A percentile compares a stretch with the other conserved stretches of the same genome.
Evolutionary conservation across 371 early-diverging fungal genomes (phyloP).

Genomic region (Mortierella sp.): DNA sequence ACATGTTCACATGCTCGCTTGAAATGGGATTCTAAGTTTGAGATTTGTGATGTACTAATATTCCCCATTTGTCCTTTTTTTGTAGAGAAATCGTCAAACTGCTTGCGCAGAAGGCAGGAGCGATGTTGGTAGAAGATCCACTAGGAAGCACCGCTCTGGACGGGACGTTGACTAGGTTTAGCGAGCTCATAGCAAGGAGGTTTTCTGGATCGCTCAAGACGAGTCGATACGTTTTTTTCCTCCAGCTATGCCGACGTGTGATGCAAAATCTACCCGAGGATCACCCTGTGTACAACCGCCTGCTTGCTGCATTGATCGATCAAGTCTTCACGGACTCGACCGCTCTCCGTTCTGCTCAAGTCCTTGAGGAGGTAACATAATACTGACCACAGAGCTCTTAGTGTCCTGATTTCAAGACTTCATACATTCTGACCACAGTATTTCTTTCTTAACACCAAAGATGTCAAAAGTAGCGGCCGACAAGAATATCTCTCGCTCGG

Average conservation of each 20-base stretch:
- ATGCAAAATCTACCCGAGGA: conserved; percentile 51
- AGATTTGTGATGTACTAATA: background rate
- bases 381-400: no score
- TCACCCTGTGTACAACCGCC: conserved; percentile 20
- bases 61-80: background rate
- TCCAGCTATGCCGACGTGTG: conserved; percentile 26
- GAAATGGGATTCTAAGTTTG: background rate
- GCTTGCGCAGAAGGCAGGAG: conserved; percentile 16
- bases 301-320: conserved; percentile 32
- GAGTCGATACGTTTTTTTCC: conserved; percentile 11
- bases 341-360: conserved; percentile 2
- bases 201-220: background rate
- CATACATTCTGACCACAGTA: background rate
- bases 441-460: background rate
- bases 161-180: conserved; percentile 18
- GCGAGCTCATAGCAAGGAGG: conserved; percentile 26
- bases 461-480: conserved; percentile 26
- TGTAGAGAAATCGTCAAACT: conserved; percentile 25
- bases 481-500: conserved; percentile 19
- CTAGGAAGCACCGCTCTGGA: conserved; percentile 25
- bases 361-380: conserved; percentile 28
- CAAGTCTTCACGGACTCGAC: conserved; percentile 25
- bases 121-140: conserved; percentile 20
- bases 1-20: background rate
- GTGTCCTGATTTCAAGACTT: background rate